phyloP scores from a whole-genome alignment of 2,329 filamentous ascomycete species.

The Cordyceps militaris region DNA sequence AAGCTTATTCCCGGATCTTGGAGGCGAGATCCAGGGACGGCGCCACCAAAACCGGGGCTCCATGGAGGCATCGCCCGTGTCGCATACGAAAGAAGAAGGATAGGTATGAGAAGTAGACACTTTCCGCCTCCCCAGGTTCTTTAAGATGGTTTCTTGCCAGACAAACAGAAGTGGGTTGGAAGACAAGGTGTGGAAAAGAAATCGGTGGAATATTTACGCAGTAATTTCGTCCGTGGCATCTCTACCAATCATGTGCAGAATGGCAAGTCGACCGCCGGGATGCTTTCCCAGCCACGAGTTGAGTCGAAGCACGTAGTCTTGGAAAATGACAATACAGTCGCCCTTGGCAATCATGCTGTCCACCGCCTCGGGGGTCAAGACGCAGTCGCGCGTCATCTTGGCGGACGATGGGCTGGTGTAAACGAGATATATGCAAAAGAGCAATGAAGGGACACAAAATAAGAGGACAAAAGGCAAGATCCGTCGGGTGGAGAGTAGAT shows the following conservation, averaged over 20 bases:
- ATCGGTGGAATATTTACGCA: constrained; percentile 33
- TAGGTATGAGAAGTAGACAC: too few relatives aligned
- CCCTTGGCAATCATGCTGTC: constrained; percentile 48
- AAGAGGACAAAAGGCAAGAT: too few relatives aligned
- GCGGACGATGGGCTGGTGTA: too few relatives aligned
- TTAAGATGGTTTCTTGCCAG: neutral
- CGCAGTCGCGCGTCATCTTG: constrained; percentile 33
- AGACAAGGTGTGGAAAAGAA: neutral
- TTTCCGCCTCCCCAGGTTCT: too few relatives aligned
- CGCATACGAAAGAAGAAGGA: too few relatives aligned
- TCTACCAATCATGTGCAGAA: constrained; percentile 54
- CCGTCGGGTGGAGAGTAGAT: too few relatives aligned
- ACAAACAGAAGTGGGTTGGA: neutral
- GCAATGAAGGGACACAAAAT: too few relatives aligned
- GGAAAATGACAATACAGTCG: constrained; percentile 47
- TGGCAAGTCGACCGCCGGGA: constrained; percentile 52
- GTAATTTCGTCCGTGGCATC: constrained; percentile 54
- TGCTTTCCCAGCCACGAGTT: constrained; percentile 52
- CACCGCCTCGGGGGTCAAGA: constrained; percentile 39
- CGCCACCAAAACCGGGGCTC: too few relatives aligned
- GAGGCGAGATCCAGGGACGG: too few relatives aligned
- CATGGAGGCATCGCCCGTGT: too few relatives aligned
- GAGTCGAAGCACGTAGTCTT: constrained; percentile 47
- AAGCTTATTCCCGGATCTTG: too few relatives aligned
- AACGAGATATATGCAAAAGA: too few relatives aligned